Conservation (phyloP, 148 eudicot species). For the Camellia granthamiana region DNA sequence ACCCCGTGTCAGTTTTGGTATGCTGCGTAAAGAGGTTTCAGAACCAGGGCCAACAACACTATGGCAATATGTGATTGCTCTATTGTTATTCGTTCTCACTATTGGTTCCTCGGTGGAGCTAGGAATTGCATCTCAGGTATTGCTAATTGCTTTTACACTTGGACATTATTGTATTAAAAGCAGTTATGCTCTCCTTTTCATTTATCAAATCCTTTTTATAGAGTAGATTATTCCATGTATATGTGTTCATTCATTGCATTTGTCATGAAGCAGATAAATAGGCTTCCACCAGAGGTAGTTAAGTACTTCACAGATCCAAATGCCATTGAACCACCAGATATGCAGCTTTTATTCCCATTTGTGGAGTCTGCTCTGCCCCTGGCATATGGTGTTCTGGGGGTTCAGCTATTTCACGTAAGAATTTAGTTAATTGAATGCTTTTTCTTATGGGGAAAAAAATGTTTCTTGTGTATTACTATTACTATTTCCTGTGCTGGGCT, state of each 20-base stretch:
- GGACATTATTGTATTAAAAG: neutral
- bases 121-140: conserved; percentile 99
- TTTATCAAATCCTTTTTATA: conserved; percentile 2
- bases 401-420: conserved; percentile 91
- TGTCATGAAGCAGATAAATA: conserved; percentile 58
- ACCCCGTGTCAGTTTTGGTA: conserved; percentile 96
- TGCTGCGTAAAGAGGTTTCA: conserved; percentile 96
- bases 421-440: neutral
- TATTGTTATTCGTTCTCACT: conserved; percentile 82
- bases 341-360: conserved; percentile 84
- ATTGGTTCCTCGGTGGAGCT: conserved; percentile 97
- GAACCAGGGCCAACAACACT: conserved; percentile 93
- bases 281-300: conserved; percentile 96
- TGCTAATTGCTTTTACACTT: neutral
- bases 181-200: neutral
- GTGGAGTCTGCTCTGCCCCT: conserved; percentile 97
- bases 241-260: neutral
- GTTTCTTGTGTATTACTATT: neutral
- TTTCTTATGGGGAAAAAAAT: neutral
- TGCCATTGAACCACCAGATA: conserved; percentile 93
- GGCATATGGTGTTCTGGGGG: conserved; percentile 93
- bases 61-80: conserved; percentile 97
- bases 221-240: neutral
- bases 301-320: conserved; percentile 97
- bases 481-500: neutral